Evolutionary conservation across 176 grass and related monocot genomes (phyloP).

Genomic region (Oryza officinalis): DNA sequence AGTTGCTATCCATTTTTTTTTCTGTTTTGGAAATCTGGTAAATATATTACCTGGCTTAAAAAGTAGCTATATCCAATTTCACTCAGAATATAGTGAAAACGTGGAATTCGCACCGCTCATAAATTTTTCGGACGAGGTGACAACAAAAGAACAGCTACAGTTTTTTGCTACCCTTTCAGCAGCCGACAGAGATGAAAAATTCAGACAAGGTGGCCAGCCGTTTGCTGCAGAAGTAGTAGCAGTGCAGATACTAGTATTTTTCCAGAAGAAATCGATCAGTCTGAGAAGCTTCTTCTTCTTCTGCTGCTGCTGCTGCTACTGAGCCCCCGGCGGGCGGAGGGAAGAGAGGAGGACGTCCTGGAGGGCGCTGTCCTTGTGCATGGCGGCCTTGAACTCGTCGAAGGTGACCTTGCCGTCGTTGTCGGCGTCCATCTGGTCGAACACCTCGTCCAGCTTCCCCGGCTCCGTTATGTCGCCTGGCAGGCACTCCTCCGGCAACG

Average conservation of each 20-base stretch:
- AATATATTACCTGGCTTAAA: too few relatives aligned
- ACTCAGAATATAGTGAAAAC: too few relatives aligned
- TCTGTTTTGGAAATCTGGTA: too few relatives aligned
- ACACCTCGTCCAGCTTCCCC: slow-evolving; percentile 76
- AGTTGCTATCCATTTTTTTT: not conserved
- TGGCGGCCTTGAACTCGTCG: slow-evolving; percentile 76
- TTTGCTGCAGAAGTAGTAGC: not conserved
- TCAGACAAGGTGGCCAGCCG: not conserved
- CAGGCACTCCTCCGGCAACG: slow-evolving; percentile 70
- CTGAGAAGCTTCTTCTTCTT: slow-evolving; percentile 30
- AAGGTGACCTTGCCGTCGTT: slow-evolving; percentile 65
- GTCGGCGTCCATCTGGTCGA: slow-evolving; percentile 70
- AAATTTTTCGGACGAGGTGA: too few relatives aligned
- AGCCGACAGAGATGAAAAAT: not conserved
- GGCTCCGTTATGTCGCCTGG: slow-evolving; percentile 67
- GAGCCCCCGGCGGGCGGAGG: slow-evolving; percentile 39
- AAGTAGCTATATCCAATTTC: not conserved
- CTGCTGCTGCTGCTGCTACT: not conserved
- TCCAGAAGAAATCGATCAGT: not conserved
- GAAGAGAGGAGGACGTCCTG: slow-evolving; percentile 71
- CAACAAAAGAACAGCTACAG: not conserved
- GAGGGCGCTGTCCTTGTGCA: slow-evolving; percentile 70
- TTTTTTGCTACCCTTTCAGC: not conserved
- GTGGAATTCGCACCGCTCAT: too few relatives aligned
- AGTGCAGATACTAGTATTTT: not conserved